These are phyloP conservation scores for Ceratobasidium sp. DNA, from an alignment of 1,284 basidiomycete genomes.

Conservation along the genomic window DNA sequence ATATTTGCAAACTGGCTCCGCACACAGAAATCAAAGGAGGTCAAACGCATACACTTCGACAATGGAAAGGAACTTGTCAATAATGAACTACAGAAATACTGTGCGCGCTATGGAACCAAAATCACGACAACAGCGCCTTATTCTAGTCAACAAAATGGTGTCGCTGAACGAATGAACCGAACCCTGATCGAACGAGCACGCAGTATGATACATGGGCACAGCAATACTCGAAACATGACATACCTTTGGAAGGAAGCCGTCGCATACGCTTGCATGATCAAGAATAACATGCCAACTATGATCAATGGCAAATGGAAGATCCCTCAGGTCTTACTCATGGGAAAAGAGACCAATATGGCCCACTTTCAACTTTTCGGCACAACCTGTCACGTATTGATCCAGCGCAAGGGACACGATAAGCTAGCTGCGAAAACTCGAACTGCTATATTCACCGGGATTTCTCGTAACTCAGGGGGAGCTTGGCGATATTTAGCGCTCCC, in stretches of 20 bases:
- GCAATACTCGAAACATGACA: background rate
- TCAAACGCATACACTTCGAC: too few species aligned
- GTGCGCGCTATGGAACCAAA: background rate
- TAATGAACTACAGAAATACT: background rate
- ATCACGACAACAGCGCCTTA: conserved; percentile 42
- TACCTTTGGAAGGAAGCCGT: conserved; percentile 15
- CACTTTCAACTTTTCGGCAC: background rate
- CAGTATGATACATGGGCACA: conserved; percentile 2
- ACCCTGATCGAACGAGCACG: conserved; percentile 32
- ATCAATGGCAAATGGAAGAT: background rate
- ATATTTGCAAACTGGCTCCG: background rate
- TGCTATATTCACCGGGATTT: background rate
- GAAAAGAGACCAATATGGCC: background rate
- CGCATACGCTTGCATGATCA: background rate
- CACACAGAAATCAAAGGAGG: too few species aligned
- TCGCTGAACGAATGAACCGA: conserved; percentile 47
- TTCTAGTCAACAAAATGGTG: conserved; percentile 45
- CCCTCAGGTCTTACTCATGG: background rate
- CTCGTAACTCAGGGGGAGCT: background rate
- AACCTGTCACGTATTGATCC: conserved; percentile 7
- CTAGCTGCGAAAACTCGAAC: background rate
- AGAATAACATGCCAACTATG: background rate
- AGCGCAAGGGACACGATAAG: background rate
- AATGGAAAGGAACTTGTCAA: background rate
- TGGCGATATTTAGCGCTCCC: too few species aligned